Base-by-base conservation (phyloP, 345 rosid genomes). In the Arabidopsis arenosa region DNA sequence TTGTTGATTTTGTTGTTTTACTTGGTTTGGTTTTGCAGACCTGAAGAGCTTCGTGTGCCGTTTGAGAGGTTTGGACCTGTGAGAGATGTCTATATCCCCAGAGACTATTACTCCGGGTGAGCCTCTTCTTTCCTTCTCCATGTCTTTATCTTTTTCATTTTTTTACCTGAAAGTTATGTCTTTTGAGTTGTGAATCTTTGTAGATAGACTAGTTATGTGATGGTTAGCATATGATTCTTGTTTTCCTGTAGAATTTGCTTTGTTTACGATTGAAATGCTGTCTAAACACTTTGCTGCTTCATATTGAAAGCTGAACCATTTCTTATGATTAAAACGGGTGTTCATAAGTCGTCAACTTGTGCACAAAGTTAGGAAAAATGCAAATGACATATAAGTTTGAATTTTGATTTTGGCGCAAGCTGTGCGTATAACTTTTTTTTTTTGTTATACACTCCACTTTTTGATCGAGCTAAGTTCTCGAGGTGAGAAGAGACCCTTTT, bases 81-180 rank as follows among this genome's bases (percentile, higher is more conserved):
- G 58, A 89, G 96, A 76, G 98, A 92, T 75, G 97, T 95, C 11
- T 95, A 95, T 82, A 84, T 95, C 68, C 98, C 99, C 0, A 86
- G 87, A 83, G 98, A 95, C 73, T 95, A 88, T 77, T 86, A 91
- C 84, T 81, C 98, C 30, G 97, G 99, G 99, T 95, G 67, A 79
- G 93, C 2, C 36, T 30, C 14, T 14, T 37, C 6, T 43, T 63
- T 30, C 18, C 48, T 5, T 12, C 5, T 66, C 37, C 11, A 2
- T 60, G 12, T 32, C 9, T 41, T 43, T 0, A 12, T 65, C 53
- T 15, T 63, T 53, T 44, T 45, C 47, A 1, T 32, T 17, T 21
- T 18, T 23, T 23, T 17, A 28, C 52, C 8, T 53, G 12, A 4
- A 26, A 35, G 9, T 71, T 23, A 1, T 30, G 39, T 41, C 32